Percentiles rank a stretch among this genome's conserved stretches.
Conservation (phyloP, 2,329 filamentous ascomycete genomes). For the Cytospora piceae region DNA sequence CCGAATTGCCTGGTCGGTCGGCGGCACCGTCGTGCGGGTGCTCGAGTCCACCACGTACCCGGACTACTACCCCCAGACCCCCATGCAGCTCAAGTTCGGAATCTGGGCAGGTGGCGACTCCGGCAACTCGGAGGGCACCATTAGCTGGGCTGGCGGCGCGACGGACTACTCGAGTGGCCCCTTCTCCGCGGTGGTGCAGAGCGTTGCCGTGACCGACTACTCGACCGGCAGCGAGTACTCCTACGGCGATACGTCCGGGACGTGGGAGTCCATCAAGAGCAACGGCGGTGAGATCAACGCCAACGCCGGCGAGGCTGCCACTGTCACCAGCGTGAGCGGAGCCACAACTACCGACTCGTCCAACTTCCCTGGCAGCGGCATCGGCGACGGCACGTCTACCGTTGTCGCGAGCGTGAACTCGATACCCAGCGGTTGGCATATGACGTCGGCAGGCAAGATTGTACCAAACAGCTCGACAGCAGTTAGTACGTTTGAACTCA, state of each 20-base stretch:
- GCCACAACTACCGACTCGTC: conserved; percentile 65
- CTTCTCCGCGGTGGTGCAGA: conserved; percentile 83
- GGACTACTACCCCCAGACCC: conserved; percentile 88
- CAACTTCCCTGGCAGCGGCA: conserved; percentile 71
- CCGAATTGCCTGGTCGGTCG: conserved; percentile 86
- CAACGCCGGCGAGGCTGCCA: conserved; percentile 60
- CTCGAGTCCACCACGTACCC: conserved; percentile 72
- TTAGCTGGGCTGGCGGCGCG: conserved; percentile 84
- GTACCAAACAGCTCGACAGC: conserved; percentile 70
- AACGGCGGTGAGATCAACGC: conserved; percentile 78
- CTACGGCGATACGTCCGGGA: conserved; percentile 78
- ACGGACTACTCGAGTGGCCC: conserved; percentile 85
- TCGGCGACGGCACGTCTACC: conserved; percentile 59
- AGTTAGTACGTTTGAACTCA: conserved; percentile 45
- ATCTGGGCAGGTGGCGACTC: conserved; percentile 91
- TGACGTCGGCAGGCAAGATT: conserved; percentile 78
- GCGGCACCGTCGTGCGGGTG: conserved; percentile 75
- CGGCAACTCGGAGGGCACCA: conserved; percentile 77
- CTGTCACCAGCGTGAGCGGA: conserved; percentile 62
- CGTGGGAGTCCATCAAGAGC: conserved; percentile 80
- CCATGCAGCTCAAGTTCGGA: conserved; percentile 92
- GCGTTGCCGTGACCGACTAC: conserved; percentile 81
- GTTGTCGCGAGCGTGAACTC: conserved; percentile 51
- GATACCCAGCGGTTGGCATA: conserved; percentile 80
- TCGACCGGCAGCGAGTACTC: conserved; percentile 85